Evolutionary conservation across 192 early-diverging fungal species (phyloP), one percentile per base, ranked within the genome.

Genomic region (Glomus cerebriforme): DNA sequence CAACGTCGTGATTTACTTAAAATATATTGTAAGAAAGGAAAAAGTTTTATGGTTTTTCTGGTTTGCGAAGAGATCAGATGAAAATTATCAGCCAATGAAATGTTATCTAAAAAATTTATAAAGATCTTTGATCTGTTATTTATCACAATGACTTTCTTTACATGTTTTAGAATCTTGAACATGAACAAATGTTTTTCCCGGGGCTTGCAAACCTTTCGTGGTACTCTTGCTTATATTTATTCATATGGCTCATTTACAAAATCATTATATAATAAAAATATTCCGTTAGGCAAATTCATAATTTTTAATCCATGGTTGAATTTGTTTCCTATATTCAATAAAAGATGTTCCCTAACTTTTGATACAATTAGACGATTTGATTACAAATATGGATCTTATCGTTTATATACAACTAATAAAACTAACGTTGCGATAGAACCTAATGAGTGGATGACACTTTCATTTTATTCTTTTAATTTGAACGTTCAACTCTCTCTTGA

Each of bases 401-500:
- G 17, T 65, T 65, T 17, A 32, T 29, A 19, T 65, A 65, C 29
- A 12, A 65, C 13, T 29, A 31, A 13, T 27, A 13, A 65, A 10
- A 31, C 13, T 13, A 26, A 65, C 1, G 15, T 31, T 65, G 31
- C 63, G 24, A 3, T 29, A 17, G 26, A 27, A 65, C 26, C 26
- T 31, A 65, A 70, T 26, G 75, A 77, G 8, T 78, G 77, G 77
- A 26, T 79, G 10, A 90, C 88, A 7, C 37, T 90, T 10, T 86
- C 89, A n/a, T 90, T 88, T 62, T 91, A 91, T 60, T 84, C 86
- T 45, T 87, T 89, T 70, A 79, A 83, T 27, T 71, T 79, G 7
- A 82, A 88, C 26, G 29, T 60, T 27, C 26, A 79, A 35, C 45
- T 58, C 0, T 75, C 78, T 45, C 49, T 91, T 13, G 37, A 66